Evolutionary conservation across 441 rosid genomes (phyloP).

Genomic region (Lagerstroemia fauriei): DNA sequence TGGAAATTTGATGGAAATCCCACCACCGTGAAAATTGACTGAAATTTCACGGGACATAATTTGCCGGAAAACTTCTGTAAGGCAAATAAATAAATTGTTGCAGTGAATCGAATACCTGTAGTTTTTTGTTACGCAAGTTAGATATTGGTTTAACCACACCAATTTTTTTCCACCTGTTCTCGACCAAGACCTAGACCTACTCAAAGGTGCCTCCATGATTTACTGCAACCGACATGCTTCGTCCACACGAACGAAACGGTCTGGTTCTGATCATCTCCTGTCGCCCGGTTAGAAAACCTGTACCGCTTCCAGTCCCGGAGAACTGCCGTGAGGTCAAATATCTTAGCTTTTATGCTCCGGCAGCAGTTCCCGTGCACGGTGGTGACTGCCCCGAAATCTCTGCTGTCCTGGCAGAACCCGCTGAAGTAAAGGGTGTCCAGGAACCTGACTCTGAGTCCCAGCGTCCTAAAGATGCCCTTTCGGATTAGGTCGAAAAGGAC

Average conservation of each 20-base stretch:
- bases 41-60: no score
- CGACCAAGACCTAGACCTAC: neutral
- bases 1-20: no score
- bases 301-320: slow-evolving; percentile 64
- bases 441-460: slow-evolving; percentile 46
- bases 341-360: slow-evolving; percentile 61
- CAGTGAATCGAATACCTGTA: no score
- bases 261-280: neutral
- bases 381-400: slow-evolving; percentile 43
- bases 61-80: no score
- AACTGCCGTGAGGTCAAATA: slow-evolving; percentile 51
- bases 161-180: neutral
- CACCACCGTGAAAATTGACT: no score
- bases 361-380: slow-evolving; percentile 86
- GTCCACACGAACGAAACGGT: slow-evolving; percentile 14
- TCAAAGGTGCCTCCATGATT: slow-evolving; percentile 10
- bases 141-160: no score
- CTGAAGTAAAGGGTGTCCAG: slow-evolving; percentile 56
- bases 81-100: no score
- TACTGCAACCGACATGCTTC: slow-evolving; percentile 14
- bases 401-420: slow-evolving; percentile 67
- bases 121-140: no score
- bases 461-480: slow-evolving; percentile 35
- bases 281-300: neutral
- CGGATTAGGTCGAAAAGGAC: slow-evolving; percentile 45